These are phyloP conservation scores for Suillus ampliporus DNA, from an alignment of 768 basidiomycete genomes.

Conservation along the genomic window DNA sequence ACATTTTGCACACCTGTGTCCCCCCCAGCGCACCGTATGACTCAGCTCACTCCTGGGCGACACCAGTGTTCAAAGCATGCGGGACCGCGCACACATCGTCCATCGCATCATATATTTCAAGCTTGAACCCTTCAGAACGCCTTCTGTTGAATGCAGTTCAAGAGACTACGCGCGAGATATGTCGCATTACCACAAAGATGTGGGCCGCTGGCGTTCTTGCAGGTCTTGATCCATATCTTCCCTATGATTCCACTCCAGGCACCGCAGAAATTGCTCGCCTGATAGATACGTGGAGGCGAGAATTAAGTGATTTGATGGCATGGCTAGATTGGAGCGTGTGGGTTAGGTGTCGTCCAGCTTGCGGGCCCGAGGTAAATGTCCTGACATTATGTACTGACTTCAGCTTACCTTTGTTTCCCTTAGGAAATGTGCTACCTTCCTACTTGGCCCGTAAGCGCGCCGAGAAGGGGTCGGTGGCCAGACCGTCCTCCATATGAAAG, in stretches of 20 bases:
- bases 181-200: slow-evolving; percentile 25
- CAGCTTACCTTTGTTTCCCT: neutral
- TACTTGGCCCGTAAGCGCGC: slow-evolving; percentile 2
- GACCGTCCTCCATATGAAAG: neutral
- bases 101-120: neutral
- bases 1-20: slow-evolving; percentile 10
- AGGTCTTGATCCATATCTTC: slow-evolving; percentile 11
- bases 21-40: neutral
- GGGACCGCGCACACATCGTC: slow-evolving; percentile 19
- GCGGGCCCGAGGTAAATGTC: slow-evolving; percentile 47
- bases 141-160: slow-evolving; percentile 19
- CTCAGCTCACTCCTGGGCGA: slow-evolving; percentile 12
- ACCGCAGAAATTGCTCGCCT: slow-evolving; percentile 16
- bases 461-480: neutral
- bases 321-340: slow-evolving; percentile 63
- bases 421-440: slow-evolving; percentile 18
- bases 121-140: slow-evolving; percentile 20
- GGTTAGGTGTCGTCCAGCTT: slow-evolving; percentile 53
- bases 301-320: slow-evolving; percentile 43
- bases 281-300: slow-evolving; percentile 39
- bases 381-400: neutral
- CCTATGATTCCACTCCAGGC: neutral
- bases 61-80: slow-evolving; percentile 18
- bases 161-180: slow-evolving; percentile 25
- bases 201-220: slow-evolving; percentile 25